Base-by-base conservation (phyloP, 371 early-diverging fungal species). In the Thermomucor indicae-seudaticae region DNA sequence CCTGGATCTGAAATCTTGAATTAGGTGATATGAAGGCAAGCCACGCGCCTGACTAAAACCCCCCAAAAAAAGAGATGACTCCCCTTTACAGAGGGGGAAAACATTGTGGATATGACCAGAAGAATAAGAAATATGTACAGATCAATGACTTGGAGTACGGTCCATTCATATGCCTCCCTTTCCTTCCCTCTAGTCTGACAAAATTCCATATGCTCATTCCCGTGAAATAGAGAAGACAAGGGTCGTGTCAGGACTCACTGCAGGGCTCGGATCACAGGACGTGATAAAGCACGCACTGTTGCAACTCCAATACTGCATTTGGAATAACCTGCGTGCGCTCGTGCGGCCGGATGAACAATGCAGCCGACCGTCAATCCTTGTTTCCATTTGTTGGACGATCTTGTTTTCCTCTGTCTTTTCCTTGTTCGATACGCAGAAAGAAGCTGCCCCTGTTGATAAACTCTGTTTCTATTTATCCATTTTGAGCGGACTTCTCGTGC, bases 11-110 rank as follows among this genome's bases (percentile, higher is more conserved):
- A 30, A 5, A 34, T 31, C 47, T 47, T 35, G 22, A 47, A n/a
- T n/a, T 47, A 47, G 54, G 48, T 39, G 47, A 53, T 47, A 53
- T 53, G 54, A 53, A 53, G 31, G 47, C 54, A 53, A 53, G 41
- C 47, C 54, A 44, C 52, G 38, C 44, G 12, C 44, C 39, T 8
- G 29, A 20, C 30, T 17, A 3, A 14, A 29, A 14, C 30, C 16
- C 46, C 42, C 5, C 25, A 45, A 44, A 27, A 14, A 44, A 44
- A 42, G 20, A 22, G 19, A 24, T 42, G 14, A 14, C 12, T 42
- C 12, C 17, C 42, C 12, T 12, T 24, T 20, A 12, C 23, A 45
- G 22, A 20, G 45, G 45, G 29, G 17, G 47, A 28, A 37, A 27
- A 34, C 44, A 52, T 52, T 52, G 23, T 52, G 45, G 45, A 52